Evolutionary conservation across 495 filamentous ascomycete species (phyloP).

Genomic region (Penicillium paxilli): DNA sequence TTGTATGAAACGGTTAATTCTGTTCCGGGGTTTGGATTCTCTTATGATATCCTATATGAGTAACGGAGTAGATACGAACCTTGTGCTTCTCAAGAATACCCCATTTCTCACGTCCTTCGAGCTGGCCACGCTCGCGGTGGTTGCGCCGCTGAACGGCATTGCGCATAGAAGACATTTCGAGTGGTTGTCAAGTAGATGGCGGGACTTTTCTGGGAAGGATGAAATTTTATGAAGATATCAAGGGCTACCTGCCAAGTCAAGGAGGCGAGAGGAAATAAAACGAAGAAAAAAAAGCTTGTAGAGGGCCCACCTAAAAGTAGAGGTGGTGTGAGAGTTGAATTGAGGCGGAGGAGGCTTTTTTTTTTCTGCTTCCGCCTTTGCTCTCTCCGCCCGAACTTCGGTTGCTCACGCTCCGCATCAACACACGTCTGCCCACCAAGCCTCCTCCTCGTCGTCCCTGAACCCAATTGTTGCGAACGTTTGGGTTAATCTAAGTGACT

Average conservation of each 20-base stretch:
- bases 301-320: slow-evolving; percentile 1
- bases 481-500: neutral
- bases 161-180: slow-evolving; percentile 75
- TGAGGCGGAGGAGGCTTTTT: slow-evolving; percentile 26
- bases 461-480: slow-evolving; percentile 1
- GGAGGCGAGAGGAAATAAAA: neutral
- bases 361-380: slow-evolving; percentile 26
- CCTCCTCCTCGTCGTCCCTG: neutral
- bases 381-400: slow-evolving; percentile 28
- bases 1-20: slow-evolving; percentile 17
- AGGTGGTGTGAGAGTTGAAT: slow-evolving; percentile 10
- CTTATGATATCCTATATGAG: neutral
- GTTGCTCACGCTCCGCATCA: slow-evolving; percentile 31
- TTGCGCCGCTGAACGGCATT: slow-evolving; percentile 76
- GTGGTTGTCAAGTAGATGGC: neutral
- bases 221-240: neutral
- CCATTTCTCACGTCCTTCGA: slow-evolving; percentile 75
- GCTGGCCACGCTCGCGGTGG: slow-evolving; percentile 88
- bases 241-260: neutral
- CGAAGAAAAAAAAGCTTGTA: neutral
- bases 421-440: slow-evolving; percentile 16
- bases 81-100: slow-evolving; percentile 90
- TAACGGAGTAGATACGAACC: slow-evolving; percentile 36
- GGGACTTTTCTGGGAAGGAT: neutral
- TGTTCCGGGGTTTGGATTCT: neutral